Base-by-base conservation (phyloP, 805 yeast genomes). In the Cyberlindnera euphorbiiphila region DNA sequence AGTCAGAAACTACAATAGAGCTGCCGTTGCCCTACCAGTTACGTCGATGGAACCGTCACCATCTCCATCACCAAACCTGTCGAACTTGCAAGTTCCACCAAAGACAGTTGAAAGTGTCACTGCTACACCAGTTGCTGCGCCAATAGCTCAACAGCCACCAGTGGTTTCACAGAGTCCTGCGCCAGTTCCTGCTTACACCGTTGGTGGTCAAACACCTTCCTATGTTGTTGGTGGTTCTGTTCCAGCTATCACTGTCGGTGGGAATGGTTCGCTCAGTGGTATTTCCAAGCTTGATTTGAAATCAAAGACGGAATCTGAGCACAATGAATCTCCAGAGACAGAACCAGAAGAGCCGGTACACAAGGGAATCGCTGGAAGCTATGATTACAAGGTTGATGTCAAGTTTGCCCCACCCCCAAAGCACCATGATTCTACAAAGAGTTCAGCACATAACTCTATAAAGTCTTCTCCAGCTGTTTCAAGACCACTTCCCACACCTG, bases 391-490 rank as follows among this genome's bases (percentile, higher is more conserved):
- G 10, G 64, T 67, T 10, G 51, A 48, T 24, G 51, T 50, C 10
- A 47, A 45, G 19, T 46, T 58, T 50, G 59, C 58, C 16, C 64
- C 66, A 8, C 66, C 66, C 8, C 66, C 66, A 37, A 49, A 40
- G n/a, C 64, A 56, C 13, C 37, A 20, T 9, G 49, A 45, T 22
- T 6, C 29, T 29, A 6, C 17, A 5, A 30, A 13, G 15, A 21
- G n/a, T 5, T 13, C 28, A 5, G 11, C 19, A 7, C 28, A 15
- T 15, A 12, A 10, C 12, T 18, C 32, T 9, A 6, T n/a, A 5
- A 7, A 9, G 11, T 11, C 25, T 5, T 11, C 34, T 3, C 31
- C 37, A 20, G 16, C 35, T 11, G n/a, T 16, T 23, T 16, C 30
- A 17, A 39, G 36, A 27, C 43, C 50, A 40, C 23, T 46, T 41